These are phyloP conservation scores for Tricholoma hemisulphureum DNA, from an alignment of 768 basidiomycete genomes.

Conservation along the genomic window DNA sequence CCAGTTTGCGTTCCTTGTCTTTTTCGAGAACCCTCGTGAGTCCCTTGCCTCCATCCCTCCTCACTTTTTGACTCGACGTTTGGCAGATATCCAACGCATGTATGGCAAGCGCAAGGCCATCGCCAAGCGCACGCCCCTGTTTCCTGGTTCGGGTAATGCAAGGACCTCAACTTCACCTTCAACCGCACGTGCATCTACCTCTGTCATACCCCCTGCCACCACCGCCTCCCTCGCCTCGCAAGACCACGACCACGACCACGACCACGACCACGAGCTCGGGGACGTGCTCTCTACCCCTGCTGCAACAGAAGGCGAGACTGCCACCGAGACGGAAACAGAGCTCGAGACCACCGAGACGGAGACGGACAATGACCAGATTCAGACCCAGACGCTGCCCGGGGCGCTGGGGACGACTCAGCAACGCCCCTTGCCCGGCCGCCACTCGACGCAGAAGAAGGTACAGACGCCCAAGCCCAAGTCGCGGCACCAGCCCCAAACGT, in stretches of 20 bases:
- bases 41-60: conserved; percentile 10
- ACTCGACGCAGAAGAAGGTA: conserved; percentile 18
- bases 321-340: conserved; percentile 73
- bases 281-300: conserved; percentile 53
- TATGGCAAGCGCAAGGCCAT: conserved; percentile 93
- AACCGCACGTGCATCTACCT: conserved; percentile 9
- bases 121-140: conserved; percentile 74
- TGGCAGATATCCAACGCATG: conserved; percentile 83
- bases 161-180: conserved; percentile 11
- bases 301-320: conserved; percentile 70
- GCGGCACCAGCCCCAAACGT: conserved; percentile 32
- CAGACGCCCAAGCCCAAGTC: neutral
- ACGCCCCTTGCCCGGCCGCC: conserved; percentile 23
- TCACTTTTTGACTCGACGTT: conserved; percentile 1
- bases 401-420: conserved; percentile 55
- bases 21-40: conserved; percentile 97
- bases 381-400: conserved; percentile 65
- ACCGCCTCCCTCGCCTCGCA: neutral
- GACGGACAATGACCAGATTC: conserved; percentile 41
- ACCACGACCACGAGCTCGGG: conserved; percentile 17
- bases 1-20: conserved; percentile 93
- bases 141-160: conserved; percentile 19
- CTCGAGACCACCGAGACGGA: conserved; percentile 58
- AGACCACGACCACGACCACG: neutral
- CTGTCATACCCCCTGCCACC: neutral